Conservation (phyloP, 495 filamentous ascomycete species). For the Tuber borchii region DNA sequence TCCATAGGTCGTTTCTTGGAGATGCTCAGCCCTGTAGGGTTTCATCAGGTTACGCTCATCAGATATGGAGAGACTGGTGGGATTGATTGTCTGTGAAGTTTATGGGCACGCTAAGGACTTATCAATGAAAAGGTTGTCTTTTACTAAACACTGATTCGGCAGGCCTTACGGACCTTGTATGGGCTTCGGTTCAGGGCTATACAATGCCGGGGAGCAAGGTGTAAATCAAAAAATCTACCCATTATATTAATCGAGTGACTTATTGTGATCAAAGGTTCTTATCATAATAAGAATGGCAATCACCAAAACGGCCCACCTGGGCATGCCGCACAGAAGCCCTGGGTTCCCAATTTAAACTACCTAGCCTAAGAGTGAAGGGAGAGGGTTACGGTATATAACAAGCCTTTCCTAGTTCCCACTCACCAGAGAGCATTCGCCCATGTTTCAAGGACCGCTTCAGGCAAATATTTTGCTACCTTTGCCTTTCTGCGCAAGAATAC, state of each 20-base stretch:
- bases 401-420: not conserved
- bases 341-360: not conserved
- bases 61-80: not conserved
- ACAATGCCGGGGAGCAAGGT: not conserved
- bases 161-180: not conserved
- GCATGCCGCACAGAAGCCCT: not conserved
- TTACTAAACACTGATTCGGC: not conserved
- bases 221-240: not conserved
- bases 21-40: not conserved
- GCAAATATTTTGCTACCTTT: not conserved
- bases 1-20: not conserved
- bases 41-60: not conserved
- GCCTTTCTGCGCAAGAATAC: conserved; percentile 10
- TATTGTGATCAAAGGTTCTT: not conserved
- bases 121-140: not conserved
- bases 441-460: not conserved
- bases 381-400: not conserved
- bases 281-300: not conserved
- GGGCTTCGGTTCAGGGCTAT: not conserved
- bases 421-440: not conserved
- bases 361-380: not conserved
- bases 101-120: not conserved
- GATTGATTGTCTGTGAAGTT: not conserved
- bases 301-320: not conserved
- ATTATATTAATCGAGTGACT: not conserved